A percentile compares a stretch with the other conserved stretches of the same genome.
Evolutionary conservation across 352 stramenopile genomes (phyloP).

Genomic region (Phytophthora litchii): DNA sequence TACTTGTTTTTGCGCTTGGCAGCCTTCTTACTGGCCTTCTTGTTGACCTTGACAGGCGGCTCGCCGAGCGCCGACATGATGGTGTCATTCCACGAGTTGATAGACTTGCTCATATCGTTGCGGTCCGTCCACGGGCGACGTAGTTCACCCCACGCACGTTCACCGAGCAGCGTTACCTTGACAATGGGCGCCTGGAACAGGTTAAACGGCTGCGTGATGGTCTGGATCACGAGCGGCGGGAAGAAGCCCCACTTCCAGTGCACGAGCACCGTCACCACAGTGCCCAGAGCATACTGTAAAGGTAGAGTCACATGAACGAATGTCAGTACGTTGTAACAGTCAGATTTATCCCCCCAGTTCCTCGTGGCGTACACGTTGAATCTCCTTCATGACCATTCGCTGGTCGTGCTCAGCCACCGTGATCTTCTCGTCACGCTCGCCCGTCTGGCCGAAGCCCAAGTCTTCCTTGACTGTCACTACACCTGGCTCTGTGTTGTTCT

Average conservation of each 20-base stretch:
- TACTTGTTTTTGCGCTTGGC: constrained; percentile 77
- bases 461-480: constrained; percentile 81
- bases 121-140: constrained; percentile 75
- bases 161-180: constrained; percentile 62
- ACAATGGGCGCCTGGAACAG: constrained; percentile 68
- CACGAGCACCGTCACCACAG: constrained; percentile 67
- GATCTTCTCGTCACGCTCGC: constrained; percentile 80
- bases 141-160: constrained; percentile 79
- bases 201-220: constrained; percentile 81
- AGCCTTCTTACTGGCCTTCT: constrained; percentile 77
- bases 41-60: constrained; percentile 48
- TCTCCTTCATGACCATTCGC: constrained; percentile 70
- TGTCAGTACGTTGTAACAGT: neutral
- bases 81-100: constrained; percentile 81
- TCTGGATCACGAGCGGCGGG: constrained; percentile 81
- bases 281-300: constrained; percentile 66
- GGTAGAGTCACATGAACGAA: neutral
- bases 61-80: constrained; percentile 77
- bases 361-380: constrained; percentile 60
- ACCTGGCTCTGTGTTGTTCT: constrained; percentile 82
- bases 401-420: constrained; percentile 84
- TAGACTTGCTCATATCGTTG: constrained; percentile 68
- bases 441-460: constrained; percentile 73
- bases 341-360: neutral
- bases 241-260: constrained; percentile 87